These are phyloP conservation scores for Zygosaccharomyces sapae DNA, from an alignment of 1,139 yeast species.

Conservation along the genomic window DNA sequence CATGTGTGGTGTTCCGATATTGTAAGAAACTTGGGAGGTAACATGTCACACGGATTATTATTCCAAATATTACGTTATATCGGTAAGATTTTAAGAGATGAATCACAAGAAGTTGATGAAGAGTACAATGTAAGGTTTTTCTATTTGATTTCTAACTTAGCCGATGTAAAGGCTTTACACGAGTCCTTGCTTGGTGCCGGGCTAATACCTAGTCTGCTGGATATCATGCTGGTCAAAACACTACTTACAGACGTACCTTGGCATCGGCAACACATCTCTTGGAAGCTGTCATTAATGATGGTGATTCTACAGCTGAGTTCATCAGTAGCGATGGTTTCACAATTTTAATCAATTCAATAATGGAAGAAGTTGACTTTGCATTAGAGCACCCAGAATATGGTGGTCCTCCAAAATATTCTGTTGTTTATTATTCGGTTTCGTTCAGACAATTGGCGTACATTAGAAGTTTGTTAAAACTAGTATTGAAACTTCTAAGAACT, in stretches of 20 bases:
- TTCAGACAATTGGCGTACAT: slow-evolving; percentile 63
- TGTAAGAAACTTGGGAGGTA: slow-evolving; percentile 77
- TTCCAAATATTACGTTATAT: slow-evolving; percentile 68
- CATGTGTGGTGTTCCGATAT: slow-evolving; percentile 74
- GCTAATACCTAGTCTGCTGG: slow-evolving; percentile 59
- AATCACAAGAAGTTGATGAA: slow-evolving; percentile 41
- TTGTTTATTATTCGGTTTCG: slow-evolving; percentile 54
- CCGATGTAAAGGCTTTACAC: slow-evolving; percentile 51
- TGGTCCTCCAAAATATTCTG: slow-evolving; percentile 51
- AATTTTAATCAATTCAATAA: slow-evolving; percentile 55
- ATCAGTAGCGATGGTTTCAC: slow-evolving; percentile 64
- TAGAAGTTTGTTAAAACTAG: slow-evolving; percentile 54
- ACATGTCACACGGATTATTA: slow-evolving; percentile 78
- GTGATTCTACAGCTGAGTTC: slow-evolving; percentile 55
- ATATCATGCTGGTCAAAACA: slow-evolving; percentile 52
- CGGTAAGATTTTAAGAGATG: slow-evolving; percentile 42
- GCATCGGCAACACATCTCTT: slow-evolving; percentile 65
- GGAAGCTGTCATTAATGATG: slow-evolving; percentile 49
- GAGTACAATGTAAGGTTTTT: slow-evolving; percentile 53
- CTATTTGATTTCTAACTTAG: slow-evolving; percentile 53
- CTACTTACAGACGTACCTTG: slow-evolving; percentile 51
- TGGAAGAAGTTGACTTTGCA: slow-evolving; percentile 66
- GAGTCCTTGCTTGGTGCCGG: slow-evolving; percentile 62
- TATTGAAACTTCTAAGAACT: slow-evolving; percentile 59
- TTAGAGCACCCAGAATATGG: slow-evolving; percentile 51